These are phyloP conservation scores for Pichia sp. DNA, from an alignment of 1,139 yeast species.

Conservation along the genomic window DNA sequence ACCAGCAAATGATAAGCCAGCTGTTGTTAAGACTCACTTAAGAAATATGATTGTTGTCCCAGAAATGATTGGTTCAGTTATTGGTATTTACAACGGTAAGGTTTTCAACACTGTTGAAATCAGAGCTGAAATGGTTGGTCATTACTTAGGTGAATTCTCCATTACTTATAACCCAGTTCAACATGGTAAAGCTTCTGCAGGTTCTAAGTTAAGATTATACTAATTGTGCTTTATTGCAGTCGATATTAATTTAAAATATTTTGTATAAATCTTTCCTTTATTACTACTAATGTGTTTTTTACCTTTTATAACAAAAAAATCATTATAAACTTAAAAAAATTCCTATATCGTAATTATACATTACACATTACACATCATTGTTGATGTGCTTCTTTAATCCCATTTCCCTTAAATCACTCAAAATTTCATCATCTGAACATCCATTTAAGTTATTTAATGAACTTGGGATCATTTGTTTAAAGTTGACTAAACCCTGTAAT, in stretches of 20 bases:
- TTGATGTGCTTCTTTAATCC: constrained; percentile 2
- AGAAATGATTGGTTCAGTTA: constrained; percentile 99
- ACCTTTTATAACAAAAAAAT: constrained; percentile 2
- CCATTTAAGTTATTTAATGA: constrained; percentile 47
- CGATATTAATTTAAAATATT: background rate
- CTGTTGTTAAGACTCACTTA: constrained; percentile 97
- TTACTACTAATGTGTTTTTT: background rate
- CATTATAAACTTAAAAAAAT: constrained; percentile 1
- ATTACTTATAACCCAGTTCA: constrained; percentile 99
- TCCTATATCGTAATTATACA: background rate
- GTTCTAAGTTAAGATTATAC: constrained; percentile 39
- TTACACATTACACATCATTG: background rate
- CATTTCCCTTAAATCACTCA: constrained; percentile 46
- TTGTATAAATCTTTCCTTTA: constrained; percentile 13
- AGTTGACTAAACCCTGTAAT: constrained; percentile 48
- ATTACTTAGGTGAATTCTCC: constrained; percentile 99
- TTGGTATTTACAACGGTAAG: constrained; percentile 99
- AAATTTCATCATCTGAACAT: constrained; percentile 56
- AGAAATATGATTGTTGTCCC: constrained; percentile 99
- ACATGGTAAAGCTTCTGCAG: constrained; percentile 97
- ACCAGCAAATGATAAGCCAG: constrained; percentile 94
- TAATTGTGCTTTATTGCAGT: constrained; percentile 17
- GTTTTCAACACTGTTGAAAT: constrained; percentile 98
- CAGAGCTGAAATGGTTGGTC: constrained; percentile 99
- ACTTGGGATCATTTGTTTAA: constrained; percentile 51